phyloP scores from a whole-genome alignment of 352 stramenopile genomes.

The Phytopythium aichiense region DNA sequence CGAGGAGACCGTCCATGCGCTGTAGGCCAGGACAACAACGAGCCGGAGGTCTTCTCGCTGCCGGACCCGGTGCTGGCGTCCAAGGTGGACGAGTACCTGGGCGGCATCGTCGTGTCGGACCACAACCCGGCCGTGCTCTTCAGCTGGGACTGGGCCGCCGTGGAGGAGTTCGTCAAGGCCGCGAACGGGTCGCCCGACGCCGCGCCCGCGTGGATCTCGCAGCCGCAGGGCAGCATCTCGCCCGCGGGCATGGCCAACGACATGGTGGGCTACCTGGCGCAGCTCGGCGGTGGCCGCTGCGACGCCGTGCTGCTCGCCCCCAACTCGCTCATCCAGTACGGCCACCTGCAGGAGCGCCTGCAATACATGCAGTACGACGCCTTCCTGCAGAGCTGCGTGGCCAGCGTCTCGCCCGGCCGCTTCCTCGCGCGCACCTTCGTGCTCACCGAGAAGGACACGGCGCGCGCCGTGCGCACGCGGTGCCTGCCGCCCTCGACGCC shows the following conservation, averaged over 20 bases:
- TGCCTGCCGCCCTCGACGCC: slow-evolving; percentile 29
- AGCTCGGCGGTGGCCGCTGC: slow-evolving; percentile 29
- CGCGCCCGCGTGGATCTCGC: slow-evolving; percentile 30
- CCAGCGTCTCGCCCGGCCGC: slow-evolving; percentile 23
- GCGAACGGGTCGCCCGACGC: slow-evolving; percentile 23
- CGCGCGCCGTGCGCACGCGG: slow-evolving; percentile 26
- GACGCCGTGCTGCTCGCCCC: slow-evolving; percentile 32
- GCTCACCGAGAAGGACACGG: slow-evolving; percentile 22
- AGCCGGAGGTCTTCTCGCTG: slow-evolving; percentile 17
- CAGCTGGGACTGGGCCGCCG: slow-evolving; percentile 25
- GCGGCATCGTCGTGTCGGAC: slow-evolving; percentile 27
- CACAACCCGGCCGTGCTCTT: slow-evolving; percentile 39
- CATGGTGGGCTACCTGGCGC: slow-evolving; percentile 34
- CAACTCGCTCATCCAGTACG: slow-evolving; percentile 45
- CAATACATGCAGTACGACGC: slow-evolving; percentile 48
- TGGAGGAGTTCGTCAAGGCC: slow-evolving; percentile 33
- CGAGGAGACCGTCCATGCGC: not conserved
- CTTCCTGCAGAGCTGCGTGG: slow-evolving; percentile 39
- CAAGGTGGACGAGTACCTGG: slow-evolving; percentile 30
- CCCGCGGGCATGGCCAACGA: slow-evolving; percentile 29
- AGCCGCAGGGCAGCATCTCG: slow-evolving; percentile 28
- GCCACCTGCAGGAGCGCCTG: slow-evolving; percentile 34
- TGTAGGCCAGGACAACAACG: slow-evolving; percentile 6
- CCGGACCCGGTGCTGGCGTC: slow-evolving; percentile 22
- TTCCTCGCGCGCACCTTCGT: slow-evolving; percentile 33